Evolutionary conservation across 2,329 filamentous ascomycete genomes (phyloP), one percentile per base, ranked within the genome.

Genomic region (Alternaria burnsii): DNA sequence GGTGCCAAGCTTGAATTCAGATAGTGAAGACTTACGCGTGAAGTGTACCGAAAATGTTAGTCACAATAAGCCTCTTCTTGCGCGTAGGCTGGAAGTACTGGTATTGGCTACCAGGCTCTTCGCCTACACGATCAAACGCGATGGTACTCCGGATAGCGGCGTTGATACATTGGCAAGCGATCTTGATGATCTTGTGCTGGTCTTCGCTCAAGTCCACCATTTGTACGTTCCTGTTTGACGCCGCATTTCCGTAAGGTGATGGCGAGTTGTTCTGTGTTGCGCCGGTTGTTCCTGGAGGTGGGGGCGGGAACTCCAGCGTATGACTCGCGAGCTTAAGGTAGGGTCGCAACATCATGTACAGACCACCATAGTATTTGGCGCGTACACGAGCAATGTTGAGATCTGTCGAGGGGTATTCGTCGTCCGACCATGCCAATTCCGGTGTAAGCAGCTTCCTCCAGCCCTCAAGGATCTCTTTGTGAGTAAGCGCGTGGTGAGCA

Each of bases 361-460:
- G 87, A 0, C 93, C 94, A 20, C 95, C 95, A 83, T 94, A 98
- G 78, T 95, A 98, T 77, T 99, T 98, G 14, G 92, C 95, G 42
- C 94, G 89, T 62, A 98, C 83, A 22, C 95, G 88, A 32, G 94
- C 94, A 11, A 88, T 84, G 16, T 97, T 88, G 61, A 98, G 93
- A 50, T 97, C 89, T 0, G 74, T 77, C 0, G 93, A 87, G 1
- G 93, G 92, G 5, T 84, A 83, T 55, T 97, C 92, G 2, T 83
- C 78, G 61, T 93, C 90, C 3, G 85, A 75, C 83, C 90, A 92
- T 55, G 79, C 78, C 86, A 94, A 72, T 4, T 71, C 59, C 1
- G 76, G 65, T 0, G 84, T 84, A 7, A 88, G 78, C 12, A 80
- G 78, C 16, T 69, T 69, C 51, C 85, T 80, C 86, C 86, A 89